phyloP scores from a whole-genome alignment of 768 basidiomycete genomes.

The Tulasnella sp. region DNA sequence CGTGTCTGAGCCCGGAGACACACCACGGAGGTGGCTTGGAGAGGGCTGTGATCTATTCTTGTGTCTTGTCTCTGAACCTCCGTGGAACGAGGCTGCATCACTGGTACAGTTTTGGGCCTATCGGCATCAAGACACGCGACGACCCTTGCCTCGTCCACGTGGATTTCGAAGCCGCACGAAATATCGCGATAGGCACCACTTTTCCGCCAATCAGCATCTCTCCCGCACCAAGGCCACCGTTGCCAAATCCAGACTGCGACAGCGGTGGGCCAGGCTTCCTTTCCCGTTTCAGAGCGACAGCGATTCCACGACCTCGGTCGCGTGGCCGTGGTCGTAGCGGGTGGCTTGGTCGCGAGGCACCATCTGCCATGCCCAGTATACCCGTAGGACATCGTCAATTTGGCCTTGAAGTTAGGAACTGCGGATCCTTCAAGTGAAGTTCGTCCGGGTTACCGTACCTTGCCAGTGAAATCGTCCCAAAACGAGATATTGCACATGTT shows the following conservation, averaged over 20 bases:
- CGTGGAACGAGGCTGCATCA: neutral
- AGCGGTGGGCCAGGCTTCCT: neutral
- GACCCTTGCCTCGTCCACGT: slow-evolving; percentile 12
- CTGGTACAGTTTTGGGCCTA: neutral
- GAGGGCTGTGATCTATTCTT: neutral
- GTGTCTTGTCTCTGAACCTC: neutral
- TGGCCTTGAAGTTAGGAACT: slow-evolving; percentile 4
- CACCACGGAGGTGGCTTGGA: neutral
- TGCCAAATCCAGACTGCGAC: slow-evolving; percentile 11
- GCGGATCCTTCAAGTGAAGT: neutral
- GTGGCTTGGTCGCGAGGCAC: neutral
- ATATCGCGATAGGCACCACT: slow-evolving; percentile 15
- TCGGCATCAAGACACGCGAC: slow-evolving; percentile 4
- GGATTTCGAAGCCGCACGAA: neutral
- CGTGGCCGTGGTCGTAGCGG: neutral
- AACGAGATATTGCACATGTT: neutral
- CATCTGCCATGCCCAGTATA: neutral
- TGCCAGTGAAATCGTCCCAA: neutral
- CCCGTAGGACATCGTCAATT: neutral
- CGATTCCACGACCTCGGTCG: slow-evolving; percentile 10
- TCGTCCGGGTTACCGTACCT: neutral
- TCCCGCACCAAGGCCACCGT: slow-evolving; percentile 1
- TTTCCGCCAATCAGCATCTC: neutral
- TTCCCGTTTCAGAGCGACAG: neutral
- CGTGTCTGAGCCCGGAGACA: neutral